Evolutionary conservation across 2,329 filamentous ascomycete genomes (phyloP).

Genomic region (Trichoderma koningii): DNA sequence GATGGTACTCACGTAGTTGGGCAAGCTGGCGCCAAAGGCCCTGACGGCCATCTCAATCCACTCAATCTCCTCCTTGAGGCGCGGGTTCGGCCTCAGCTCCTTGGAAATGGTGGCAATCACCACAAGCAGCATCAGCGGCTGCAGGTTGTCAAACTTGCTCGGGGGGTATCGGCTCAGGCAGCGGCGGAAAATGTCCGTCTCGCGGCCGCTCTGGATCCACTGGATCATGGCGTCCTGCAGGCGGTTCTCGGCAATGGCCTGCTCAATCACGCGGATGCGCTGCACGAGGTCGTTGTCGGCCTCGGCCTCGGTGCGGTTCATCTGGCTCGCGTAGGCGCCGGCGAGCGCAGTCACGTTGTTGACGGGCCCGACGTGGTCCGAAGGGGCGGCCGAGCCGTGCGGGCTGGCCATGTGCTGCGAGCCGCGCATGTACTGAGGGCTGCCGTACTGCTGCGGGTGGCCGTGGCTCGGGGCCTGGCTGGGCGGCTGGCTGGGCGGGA

Average conservation of each 20-base stretch:
- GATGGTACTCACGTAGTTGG: slow-evolving; percentile 51
- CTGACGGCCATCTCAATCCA: slow-evolving; percentile 64
- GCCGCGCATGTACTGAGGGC: slow-evolving; percentile 43
- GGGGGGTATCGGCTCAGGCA: slow-evolving; percentile 44
- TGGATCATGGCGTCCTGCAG: slow-evolving; percentile 65
- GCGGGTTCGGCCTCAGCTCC: slow-evolving; percentile 54
- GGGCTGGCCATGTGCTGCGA: slow-evolving; percentile 39
- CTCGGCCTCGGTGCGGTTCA: slow-evolving; percentile 41
- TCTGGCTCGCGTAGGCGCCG: slow-evolving; percentile 42
- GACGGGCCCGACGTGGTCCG: slow-evolving; percentile 39
- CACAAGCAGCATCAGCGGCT: slow-evolving; percentile 63
- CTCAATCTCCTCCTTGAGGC: slow-evolving; percentile 57
- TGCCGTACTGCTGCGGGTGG: slow-evolving; percentile 40
- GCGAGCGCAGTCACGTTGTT: slow-evolving; percentile 41
- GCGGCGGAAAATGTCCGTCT: slow-evolving; percentile 63
- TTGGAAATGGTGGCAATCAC: slow-evolving; percentile 65
- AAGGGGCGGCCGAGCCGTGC: slow-evolving; percentile 39
- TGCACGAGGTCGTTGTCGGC: slow-evolving; percentile 55
- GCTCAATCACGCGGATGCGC: slow-evolving; percentile 60
- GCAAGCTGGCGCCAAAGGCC: slow-evolving; percentile 52
- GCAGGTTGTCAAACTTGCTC: slow-evolving; percentile 54
- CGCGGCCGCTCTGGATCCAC: slow-evolving; percentile 66
- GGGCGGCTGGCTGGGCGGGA: slow-evolving; percentile 39
- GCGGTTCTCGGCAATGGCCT: slow-evolving; percentile 61
- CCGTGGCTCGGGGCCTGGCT: slow-evolving; percentile 37